These are phyloP conservation scores for Dipteronia sinensis DNA, from an alignment of 345 rosid genomes.

Conservation along the genomic window DNA sequence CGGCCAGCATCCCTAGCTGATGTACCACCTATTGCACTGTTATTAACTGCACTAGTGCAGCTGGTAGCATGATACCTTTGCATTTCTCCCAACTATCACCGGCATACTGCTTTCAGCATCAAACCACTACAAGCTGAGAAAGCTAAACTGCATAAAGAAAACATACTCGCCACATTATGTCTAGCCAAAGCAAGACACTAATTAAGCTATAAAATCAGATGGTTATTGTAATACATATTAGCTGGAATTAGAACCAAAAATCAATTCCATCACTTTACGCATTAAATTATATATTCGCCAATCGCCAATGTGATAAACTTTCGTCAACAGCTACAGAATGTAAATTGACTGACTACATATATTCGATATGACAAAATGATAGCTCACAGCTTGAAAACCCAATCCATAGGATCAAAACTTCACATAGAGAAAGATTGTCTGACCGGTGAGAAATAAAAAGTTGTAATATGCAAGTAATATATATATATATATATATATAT, in stretches of 20 bases:
- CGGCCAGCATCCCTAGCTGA: conserved; percentile 78
- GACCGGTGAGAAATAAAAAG: background rate
- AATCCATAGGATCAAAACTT: background rate
- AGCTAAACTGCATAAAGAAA: conserved; percentile 38
- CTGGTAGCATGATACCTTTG: conserved; percentile 90
- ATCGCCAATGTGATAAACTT: background rate
- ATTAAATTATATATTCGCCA: conserved; percentile 8
- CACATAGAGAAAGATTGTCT: background rate
- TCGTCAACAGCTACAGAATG: background rate
- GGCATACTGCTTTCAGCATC: conserved; percentile 84
- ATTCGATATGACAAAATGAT: background rate
- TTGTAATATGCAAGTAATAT: background rate
- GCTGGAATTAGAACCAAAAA: background rate
- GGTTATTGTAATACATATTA: background rate
- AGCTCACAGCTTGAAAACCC: conserved; percentile 3
- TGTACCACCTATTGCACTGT: conserved; percentile 69
- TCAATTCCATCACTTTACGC: conserved; percentile 12
- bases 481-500: too few relatives aligned
- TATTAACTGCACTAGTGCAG: conserved; percentile 98
- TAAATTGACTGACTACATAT: background rate
- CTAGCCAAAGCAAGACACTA: conserved; percentile 14
- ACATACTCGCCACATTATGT: background rate
- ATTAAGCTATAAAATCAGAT: background rate
- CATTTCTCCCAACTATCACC: conserved; percentile 92
- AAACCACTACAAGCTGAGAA: conserved; percentile 39